phyloP scores from a whole-genome alignment of 2,329 filamentous ascomycete genomes.

The Aspergillus sp. region DNA sequence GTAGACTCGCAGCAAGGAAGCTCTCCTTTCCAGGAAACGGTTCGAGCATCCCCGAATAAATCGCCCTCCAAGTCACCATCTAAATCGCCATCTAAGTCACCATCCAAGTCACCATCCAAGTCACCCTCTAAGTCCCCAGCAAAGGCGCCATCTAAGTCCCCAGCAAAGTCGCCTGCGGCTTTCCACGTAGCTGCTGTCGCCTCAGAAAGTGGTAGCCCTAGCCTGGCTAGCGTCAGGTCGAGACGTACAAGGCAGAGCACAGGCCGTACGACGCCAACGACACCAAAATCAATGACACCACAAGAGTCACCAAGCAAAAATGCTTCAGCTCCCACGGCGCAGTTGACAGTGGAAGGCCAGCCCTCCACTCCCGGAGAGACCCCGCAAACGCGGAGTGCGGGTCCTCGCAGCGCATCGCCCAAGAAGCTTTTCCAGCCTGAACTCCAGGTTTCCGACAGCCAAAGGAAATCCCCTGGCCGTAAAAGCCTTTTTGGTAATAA shows the following conservation, averaged over 20 bases:
- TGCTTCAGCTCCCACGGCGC: conserved; percentile 39
- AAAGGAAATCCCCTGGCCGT: conserved; percentile 36
- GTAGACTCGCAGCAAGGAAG: conserved; percentile 50
- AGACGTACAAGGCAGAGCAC: conserved; percentile 50
- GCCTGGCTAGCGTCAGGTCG: conserved; percentile 53
- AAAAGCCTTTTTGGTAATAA: conserved; percentile 57
- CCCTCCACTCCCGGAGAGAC: conserved; percentile 53
- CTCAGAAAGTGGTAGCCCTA: conserved; percentile 56
- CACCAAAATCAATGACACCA: conserved; percentile 41
- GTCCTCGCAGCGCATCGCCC: conserved; percentile 50
- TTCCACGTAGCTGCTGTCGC: conserved; percentile 42
- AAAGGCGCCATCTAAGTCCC: conserved; percentile 28
- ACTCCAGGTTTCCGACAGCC: conserved; percentile 38
- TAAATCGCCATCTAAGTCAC: conserved; percentile 28
- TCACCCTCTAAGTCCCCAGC: conserved; percentile 27
- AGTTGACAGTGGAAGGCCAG: conserved; percentile 44
- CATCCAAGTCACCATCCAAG: conserved; percentile 27
- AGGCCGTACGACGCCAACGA: conserved; percentile 43
- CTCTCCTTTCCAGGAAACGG: conserved; percentile 47
- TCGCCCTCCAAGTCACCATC: conserved; percentile 26
- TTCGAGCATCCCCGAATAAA: conserved; percentile 32
- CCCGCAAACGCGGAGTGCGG: conserved; percentile 49
- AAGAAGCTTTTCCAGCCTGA: conserved; percentile 49
- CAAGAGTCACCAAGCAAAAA: conserved; percentile 43
- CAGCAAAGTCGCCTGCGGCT: conserved; percentile 2